Percentiles rank a stretch among this genome's conserved stretches.
These are phyloP conservation scores for Colletotrichum somersetense DNA, from an alignment of 2,329 filamentous ascomycete genomes.

Conservation along the genomic window DNA sequence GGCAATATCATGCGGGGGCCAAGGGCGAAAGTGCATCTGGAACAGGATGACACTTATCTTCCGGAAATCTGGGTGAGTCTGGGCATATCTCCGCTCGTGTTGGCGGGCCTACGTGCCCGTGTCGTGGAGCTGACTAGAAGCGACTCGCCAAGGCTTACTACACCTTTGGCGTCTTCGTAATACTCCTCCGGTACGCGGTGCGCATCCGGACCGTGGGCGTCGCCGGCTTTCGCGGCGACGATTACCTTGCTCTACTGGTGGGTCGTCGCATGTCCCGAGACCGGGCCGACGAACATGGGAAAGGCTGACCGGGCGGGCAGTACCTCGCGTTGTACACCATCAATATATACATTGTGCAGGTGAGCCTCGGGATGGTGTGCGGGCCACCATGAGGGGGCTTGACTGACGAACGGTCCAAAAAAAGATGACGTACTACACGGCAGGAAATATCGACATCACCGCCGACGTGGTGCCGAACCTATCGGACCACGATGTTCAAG, in stretches of 20 bases:
- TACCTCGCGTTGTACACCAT: constrained; percentile 45
- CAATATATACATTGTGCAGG: constrained; percentile 35
- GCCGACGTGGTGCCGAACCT: constrained; percentile 36
- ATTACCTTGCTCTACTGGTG: constrained; percentile 43
- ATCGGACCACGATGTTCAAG: constrained; percentile 43
- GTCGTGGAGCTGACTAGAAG: background rate
- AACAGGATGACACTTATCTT: constrained; percentile 40
- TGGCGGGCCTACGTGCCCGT: background rate
- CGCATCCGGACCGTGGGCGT: constrained; percentile 43
- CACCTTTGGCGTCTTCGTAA: constrained; percentile 40
- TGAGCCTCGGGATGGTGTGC: background rate
- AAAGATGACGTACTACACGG: constrained; percentile 45
- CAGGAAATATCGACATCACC: constrained; percentile 45
- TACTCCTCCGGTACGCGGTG: constrained; percentile 40
- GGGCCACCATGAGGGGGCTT: background rate
- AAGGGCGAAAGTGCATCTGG: constrained; percentile 36
- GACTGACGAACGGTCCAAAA: background rate
- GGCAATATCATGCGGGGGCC: constrained; percentile 31
- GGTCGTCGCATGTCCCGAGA: background rate
- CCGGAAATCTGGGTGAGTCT: constrained; percentile 42
- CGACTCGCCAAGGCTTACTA: constrained; percentile 41
- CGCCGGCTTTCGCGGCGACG: constrained; percentile 43
- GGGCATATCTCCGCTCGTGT: too few species aligned
- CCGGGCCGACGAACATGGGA: too few species aligned
- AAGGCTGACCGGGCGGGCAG: constrained; percentile 21